Base-by-base conservation (phyloP, 1,284 basidiomycete genomes). In the Trichosporon asahii region DNA sequence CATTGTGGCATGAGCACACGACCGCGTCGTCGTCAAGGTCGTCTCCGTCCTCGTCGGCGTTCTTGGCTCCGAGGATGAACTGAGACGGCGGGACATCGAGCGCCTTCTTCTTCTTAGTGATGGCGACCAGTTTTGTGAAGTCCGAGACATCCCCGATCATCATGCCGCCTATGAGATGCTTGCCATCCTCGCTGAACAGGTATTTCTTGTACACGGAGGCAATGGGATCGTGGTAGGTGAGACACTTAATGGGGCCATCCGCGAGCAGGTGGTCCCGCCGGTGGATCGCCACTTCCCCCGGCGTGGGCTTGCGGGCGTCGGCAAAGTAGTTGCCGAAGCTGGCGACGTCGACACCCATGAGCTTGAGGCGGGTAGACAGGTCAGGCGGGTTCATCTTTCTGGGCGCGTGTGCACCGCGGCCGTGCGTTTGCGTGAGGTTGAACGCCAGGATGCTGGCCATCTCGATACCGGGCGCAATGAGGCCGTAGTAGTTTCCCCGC, bases 1-100 rank as follows among this genome's bases (percentile, higher is more conserved):
- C 88, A 74, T 91, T 91, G 49, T 76, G 66, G 66, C 69, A 73
- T n/a, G 75, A 74, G 49, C 66, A 63, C 72, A 82, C 69, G 70
- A 92, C 91, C 86, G 95, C 90, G 15, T 97, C 85, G 5, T 89
- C 89, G 0, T 93, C 94, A 79, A 88, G 90, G 68, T 87, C 87
- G 0, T 76, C 72, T 46, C 88, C 87, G 15, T 97, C 88, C 65
- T 89, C 86, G 57, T 87, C 82, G 44, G 95, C 81, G 29, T 87
- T 83, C 78, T 90, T 85, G 2, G 92, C 92, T 0, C 88, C 94
- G 18, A 97, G 87, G 14, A 97, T 87, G 68, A 89, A 90, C 49
- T 74, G 72, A 1, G 73, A 74, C 25, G 75, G 75, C 12, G 75
- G 75, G 1, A 76, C 71, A n/a, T 71, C 72, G 4, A 76, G 72